Percentiles rank a stretch among this genome's conserved stretches.
Evolutionary conservation across 768 basidiomycete species (phyloP).

Genomic region (Pisolithus tinctorius): DNA sequence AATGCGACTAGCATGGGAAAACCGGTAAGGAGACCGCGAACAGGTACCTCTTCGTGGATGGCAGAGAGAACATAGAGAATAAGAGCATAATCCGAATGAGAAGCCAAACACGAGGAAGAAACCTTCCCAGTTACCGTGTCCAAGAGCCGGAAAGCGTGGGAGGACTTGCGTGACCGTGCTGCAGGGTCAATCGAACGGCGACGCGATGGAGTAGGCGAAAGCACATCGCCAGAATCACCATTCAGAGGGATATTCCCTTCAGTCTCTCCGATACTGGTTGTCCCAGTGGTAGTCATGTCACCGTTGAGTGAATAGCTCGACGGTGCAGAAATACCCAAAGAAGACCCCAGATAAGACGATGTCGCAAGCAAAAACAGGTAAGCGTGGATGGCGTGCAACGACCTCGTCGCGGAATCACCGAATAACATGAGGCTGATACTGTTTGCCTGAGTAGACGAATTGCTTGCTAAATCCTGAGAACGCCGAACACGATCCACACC

Average conservation of each 20-base stretch:
- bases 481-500: constrained; percentile 44
- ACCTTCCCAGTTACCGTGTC: constrained; percentile 40
- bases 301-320: constrained; percentile 34
- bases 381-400: constrained; percentile 75
- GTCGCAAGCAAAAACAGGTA: constrained; percentile 76
- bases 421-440: constrained; percentile 43
- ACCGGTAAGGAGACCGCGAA: constrained; percentile 67
- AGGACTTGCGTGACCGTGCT: constrained; percentile 52
- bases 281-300: constrained; percentile 21
- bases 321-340: constrained; percentile 32
- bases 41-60: constrained; percentile 67
- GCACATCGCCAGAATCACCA: constrained; percentile 12
- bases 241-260: constrained; percentile 20
- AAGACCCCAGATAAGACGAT: constrained; percentile 52
- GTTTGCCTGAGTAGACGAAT: constrained; percentile 38
- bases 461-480: constrained; percentile 36
- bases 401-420: constrained; percentile 59
- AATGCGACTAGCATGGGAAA: constrained; percentile 84
- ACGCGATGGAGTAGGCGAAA: constrained; percentile 30
- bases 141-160: constrained; percentile 46
- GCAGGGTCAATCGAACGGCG: constrained; percentile 44
- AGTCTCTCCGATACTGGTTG: constrained; percentile 28
- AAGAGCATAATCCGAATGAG: constrained; percentile 67
- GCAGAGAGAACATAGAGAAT: constrained; percentile 61
- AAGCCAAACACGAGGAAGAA: constrained; percentile 45